phyloP scores from a whole-genome alignment of 2,329 filamentous ascomycete species.

The Trichoderma simmonsii region DNA sequence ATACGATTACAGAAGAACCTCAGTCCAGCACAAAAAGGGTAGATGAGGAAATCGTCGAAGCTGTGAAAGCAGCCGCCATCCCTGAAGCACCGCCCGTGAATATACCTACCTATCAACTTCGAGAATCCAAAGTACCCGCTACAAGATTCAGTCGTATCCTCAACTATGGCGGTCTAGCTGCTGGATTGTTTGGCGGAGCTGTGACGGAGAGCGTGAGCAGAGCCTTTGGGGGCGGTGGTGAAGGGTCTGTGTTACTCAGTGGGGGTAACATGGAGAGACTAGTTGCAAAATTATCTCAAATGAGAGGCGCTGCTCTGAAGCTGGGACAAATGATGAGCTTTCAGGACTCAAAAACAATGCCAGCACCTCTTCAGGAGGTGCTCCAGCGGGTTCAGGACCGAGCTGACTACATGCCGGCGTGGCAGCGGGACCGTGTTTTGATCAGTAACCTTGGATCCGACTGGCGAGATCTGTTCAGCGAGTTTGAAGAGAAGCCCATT shows the following conservation, averaged over 20 bases:
- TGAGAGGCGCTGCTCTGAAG: conserved; percentile 96
- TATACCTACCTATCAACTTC: conserved; percentile 60
- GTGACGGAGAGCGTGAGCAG: conserved; percentile 81
- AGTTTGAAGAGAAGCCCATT: conserved; percentile 88
- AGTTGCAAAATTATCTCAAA: conserved; percentile 87
- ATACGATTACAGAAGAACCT: background rate
- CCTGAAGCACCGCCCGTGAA: conserved; percentile 18
- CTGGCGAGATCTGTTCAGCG: conserved; percentile 79
- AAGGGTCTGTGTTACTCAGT: conserved; percentile 82
- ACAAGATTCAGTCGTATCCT: conserved; percentile 83
- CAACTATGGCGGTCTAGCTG: conserved; percentile 92
- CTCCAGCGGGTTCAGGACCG: conserved; percentile 92
- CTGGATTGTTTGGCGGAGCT: conserved; percentile 92
- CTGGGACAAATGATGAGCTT: conserved; percentile 98
- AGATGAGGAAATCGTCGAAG: conserved; percentile 21
- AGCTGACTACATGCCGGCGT: conserved; percentile 96
- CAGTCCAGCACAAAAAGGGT: background rate
- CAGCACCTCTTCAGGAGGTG: conserved; percentile 80
- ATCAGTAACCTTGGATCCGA: conserved; percentile 71
- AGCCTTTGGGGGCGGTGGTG: conserved; percentile 63
- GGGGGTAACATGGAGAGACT: conserved; percentile 88
- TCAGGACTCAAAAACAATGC: conserved; percentile 94
- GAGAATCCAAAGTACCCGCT: conserved; percentile 87
- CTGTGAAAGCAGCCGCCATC: conserved; percentile 27
- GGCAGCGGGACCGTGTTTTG: conserved; percentile 84